Percentiles rank a stretch among this genome's conserved stretches.
Conservation (phyloP, 139 green algal species). For the Yamagishiella unicocca region DNA sequence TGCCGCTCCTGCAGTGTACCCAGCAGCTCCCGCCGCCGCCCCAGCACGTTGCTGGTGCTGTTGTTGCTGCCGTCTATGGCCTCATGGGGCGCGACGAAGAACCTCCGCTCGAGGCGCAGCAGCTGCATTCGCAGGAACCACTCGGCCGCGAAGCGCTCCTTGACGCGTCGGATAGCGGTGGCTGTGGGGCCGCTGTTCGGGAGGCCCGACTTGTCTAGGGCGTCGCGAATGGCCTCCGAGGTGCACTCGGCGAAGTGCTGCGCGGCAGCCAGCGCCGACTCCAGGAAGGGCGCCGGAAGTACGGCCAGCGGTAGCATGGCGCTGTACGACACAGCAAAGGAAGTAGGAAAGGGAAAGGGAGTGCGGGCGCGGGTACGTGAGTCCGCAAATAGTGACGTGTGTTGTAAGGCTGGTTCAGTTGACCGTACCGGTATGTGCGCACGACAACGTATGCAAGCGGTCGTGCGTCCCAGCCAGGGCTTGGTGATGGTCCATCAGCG, state of each 20-base stretch:
- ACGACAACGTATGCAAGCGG: background rate
- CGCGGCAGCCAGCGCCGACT: background rate
- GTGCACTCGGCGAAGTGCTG: constrained; percentile 23
- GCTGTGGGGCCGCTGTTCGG: background rate
- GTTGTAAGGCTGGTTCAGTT: background rate
- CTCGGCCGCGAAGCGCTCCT: constrained; percentile 51
- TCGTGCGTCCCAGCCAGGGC: background rate
- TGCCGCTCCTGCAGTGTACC: constrained; percentile 59
- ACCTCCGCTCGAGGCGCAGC: background rate
- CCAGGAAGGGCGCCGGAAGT: constrained; percentile 36
- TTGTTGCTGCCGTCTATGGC: constrained; percentile 57
- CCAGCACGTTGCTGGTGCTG: constrained; percentile 55
- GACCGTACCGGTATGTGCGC: background rate
- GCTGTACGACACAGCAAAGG: background rate
- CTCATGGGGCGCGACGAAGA: constrained; percentile 43
- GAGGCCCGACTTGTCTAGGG: constrained; percentile 34
- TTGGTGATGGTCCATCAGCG: background rate
- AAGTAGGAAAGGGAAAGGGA: background rate
- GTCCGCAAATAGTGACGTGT: no score
- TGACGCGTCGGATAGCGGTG: constrained; percentile 24
- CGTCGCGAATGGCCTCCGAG: constrained; percentile 52
- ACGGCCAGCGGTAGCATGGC: constrained; percentile 28
- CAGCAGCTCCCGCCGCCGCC: constrained; percentile 1
- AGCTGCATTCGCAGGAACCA: constrained; percentile 47
- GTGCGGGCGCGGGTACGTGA: background rate